Conservation (phyloP, 164 flowering plant species). For the Tetrastigma voinierianum region DNA sequence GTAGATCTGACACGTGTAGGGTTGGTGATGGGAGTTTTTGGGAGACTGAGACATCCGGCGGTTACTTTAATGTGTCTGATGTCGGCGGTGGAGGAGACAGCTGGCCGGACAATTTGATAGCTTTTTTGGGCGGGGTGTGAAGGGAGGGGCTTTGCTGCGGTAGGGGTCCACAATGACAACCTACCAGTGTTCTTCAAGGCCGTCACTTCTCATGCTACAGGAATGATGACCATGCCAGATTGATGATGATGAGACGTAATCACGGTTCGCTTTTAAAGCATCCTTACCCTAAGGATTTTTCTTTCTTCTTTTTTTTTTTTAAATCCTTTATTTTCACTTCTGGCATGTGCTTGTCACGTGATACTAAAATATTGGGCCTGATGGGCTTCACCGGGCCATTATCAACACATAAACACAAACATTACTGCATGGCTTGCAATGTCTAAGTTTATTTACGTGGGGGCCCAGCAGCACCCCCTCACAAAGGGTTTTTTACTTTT, state of each 20-base stretch:
- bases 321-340: too few relatives aligned
- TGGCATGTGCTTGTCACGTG: too few relatives aligned
- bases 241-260: conserved; percentile 17
- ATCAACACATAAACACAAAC: too few relatives aligned
- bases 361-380: too few relatives aligned
- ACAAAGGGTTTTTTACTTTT: too few relatives aligned
- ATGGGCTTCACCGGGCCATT: too few relatives aligned
- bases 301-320: too few relatives aligned
- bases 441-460: too few relatives aligned
- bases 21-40: conserved; percentile 1
- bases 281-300: too few relatives aligned
- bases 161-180: conserved; percentile 7
- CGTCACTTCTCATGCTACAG: conserved; percentile 12
- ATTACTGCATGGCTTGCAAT: too few relatives aligned
- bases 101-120: conserved; percentile 19
- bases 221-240: conserved; percentile 17
- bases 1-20: conserved; percentile 12
- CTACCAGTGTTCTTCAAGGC: not conserved
- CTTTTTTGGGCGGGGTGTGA: conserved; percentile 1
- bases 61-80: not conserved
- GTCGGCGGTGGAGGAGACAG: conserved; percentile 18
- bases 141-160: conserved; percentile 7
- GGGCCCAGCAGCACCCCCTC: too few relatives aligned
- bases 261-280: not conserved
- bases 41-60: conserved; percentile 15